Evolutionary conservation across 2,329 filamentous ascomycete species (phyloP), one percentile per base, ranked within the genome.

Genomic region (Talaromyces rugulosus): DNA sequence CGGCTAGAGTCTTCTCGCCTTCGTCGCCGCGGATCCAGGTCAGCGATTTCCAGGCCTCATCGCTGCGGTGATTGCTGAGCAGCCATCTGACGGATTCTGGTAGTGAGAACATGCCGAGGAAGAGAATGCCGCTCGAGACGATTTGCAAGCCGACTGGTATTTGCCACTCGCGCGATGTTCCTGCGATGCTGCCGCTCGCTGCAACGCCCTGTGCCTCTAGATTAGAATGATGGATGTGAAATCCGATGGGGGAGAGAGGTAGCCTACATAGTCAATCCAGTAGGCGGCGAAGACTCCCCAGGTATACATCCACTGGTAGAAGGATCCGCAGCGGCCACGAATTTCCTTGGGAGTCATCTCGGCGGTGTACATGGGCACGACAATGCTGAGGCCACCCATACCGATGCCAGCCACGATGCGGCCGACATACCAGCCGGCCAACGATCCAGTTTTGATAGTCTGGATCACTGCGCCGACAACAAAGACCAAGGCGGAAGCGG

Each of bases 301-400:
- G 1, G 77, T 77, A 64, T 74, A 82, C 64, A 82, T 77, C 66
- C 78, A 77, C 64, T 82, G 79, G 65, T 81, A 82, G 67, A 82
- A 81, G 34, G 73, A 77, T 14, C 80, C 79, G 33, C 80, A 75
- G 60, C 77, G 75, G 12, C 77, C 78, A 53, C 79, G 72, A 59
- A 81, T 72, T 36, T 81, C 72, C 50, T 77, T 74, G 3, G 76
- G 76, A 2, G 72, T 72, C 68, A 75, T 77, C 63, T 77, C 76
- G 5, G 74, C 69, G 2, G 72, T 71, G 58, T 72, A 76, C 66
- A 76, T 75, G 3, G 75, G 75, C n/a, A 76, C 70, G 30, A 72
- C 68, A 44, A 70, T 71, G 52, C 72, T 77, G 59, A 75, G 75
- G 8, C 74, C 77, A 52, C 80, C 80, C 51, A 81, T 71, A 1